Conservation (phyloP, 257 asterid species). For the Lycium barbarum region DNA sequence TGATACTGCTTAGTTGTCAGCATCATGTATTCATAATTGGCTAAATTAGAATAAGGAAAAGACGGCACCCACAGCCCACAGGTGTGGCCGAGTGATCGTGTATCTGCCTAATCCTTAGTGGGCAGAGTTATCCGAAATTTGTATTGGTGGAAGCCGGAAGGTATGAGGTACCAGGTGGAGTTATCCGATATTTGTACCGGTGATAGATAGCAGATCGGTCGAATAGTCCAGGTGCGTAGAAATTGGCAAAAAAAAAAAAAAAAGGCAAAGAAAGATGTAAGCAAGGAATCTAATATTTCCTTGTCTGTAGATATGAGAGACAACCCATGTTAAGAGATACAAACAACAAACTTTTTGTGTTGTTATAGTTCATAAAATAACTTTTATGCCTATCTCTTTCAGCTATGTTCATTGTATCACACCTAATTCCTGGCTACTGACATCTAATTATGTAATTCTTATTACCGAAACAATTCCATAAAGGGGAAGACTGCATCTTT, state of each 20-base stretch:
- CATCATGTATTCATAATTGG: constrained; percentile 11
- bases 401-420: constrained; percentile 17
- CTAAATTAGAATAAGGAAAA: background rate
- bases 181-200: background rate
- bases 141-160: background rate
- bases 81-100: background rate
- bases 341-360: constrained; percentile 24
- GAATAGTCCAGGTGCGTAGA: background rate
- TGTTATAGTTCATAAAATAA: constrained; percentile 25
- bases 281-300: constrained; percentile 14
- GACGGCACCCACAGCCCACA: background rate
- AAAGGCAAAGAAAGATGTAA: background rate
- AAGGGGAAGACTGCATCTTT: constrained; percentile 17
- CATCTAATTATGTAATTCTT: background rate
- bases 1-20: background rate
- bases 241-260: background rate
- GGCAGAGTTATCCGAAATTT: background rate
- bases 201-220: background rate
- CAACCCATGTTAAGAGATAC: constrained; percentile 21
- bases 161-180: background rate
- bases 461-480: background rate
- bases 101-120: background rate
- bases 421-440: constrained; percentile 21
- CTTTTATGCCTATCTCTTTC: background rate
- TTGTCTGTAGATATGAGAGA: background rate